These are phyloP conservation scores for Coleophoma eucalyptorum DNA, from an alignment of 2,329 filamentous ascomycete genomes.

Conservation along the genomic window DNA sequence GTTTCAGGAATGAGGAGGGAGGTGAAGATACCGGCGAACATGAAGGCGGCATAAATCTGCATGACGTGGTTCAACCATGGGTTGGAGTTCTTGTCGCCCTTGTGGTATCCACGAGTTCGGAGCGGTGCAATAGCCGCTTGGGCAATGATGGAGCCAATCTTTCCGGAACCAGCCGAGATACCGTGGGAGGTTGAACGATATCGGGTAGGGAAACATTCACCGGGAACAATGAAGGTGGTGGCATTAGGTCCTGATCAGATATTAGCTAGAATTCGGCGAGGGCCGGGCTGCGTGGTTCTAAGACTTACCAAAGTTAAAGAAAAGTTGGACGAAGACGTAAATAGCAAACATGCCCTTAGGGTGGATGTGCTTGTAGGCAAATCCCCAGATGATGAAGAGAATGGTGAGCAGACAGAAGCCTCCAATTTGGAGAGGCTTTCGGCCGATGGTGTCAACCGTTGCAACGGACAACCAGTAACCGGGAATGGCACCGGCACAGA, in stretches of 20 bases:
- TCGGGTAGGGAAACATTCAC: conserved; percentile 60
- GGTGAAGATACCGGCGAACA: conserved; percentile 67
- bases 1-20: conserved; percentile 74
- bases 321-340: conserved; percentile 41
- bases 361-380: conserved; percentile 48
- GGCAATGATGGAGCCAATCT: conserved; percentile 46
- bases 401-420: conserved; percentile 60
- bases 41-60: conserved; percentile 76
- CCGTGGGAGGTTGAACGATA: conserved; percentile 61
- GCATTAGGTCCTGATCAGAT: conserved; percentile 31
- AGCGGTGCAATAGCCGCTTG: conserved; percentile 29
- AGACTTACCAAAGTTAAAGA: conserved; percentile 37
- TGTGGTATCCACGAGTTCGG: conserved; percentile 27
- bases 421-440: conserved; percentile 69
- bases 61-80: conserved; percentile 71
- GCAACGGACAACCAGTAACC: conserved; percentile 79
- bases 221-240: conserved; percentile 34
- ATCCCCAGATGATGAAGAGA: conserved; percentile 61
- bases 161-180: conserved; percentile 57
- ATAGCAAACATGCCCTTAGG: conserved; percentile 52
- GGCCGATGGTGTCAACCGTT: conserved; percentile 72
- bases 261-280: too few species aligned
- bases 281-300: too few species aligned
- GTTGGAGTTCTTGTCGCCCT: conserved; percentile 16
- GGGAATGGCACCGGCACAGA: conserved; percentile 73